Conservation (phyloP, 1,139 yeast species). For the Yamadazyma oceani region DNA sequence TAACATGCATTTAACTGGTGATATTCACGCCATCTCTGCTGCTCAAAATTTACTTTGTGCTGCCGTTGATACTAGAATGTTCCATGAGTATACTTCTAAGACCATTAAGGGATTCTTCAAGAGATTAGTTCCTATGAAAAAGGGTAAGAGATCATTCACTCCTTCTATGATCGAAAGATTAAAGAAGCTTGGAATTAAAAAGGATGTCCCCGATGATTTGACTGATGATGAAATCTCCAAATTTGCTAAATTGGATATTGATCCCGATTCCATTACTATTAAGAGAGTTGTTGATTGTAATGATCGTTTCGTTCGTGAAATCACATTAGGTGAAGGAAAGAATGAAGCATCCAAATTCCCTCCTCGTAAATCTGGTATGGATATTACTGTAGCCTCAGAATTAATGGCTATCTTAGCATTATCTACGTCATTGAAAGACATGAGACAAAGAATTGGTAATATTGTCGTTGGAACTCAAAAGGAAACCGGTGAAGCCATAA, state of each 20-base stretch:
- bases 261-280: constrained; percentile 71
- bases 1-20: constrained; percentile 84
- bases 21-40: constrained; percentile 78
- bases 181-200: constrained; percentile 59
- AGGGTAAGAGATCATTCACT: constrained; percentile 65
- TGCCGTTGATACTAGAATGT: constrained; percentile 81
- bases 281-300: constrained; percentile 82
- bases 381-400: constrained; percentile 81
- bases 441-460: constrained; percentile 68
- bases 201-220: constrained; percentile 68
- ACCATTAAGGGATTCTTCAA: constrained; percentile 63
- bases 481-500: constrained; percentile 60
- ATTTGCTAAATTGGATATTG: constrained; percentile 68
- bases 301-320: constrained; percentile 72
- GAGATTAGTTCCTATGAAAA: constrained; percentile 69
- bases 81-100: constrained; percentile 73
- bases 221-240: constrained; percentile 60
- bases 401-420: constrained; percentile 80
- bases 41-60: constrained; percentile 81
- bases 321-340: constrained; percentile 75
- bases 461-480: constrained; percentile 69
- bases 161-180: constrained; percentile 66
- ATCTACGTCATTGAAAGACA: constrained; percentile 62
- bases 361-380: constrained; percentile 74
- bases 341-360: constrained; percentile 67